These are phyloP conservation scores for Aspergillus indologenus DNA, from an alignment of 495 filamentous ascomycete genomes.

Conservation along the genomic window DNA sequence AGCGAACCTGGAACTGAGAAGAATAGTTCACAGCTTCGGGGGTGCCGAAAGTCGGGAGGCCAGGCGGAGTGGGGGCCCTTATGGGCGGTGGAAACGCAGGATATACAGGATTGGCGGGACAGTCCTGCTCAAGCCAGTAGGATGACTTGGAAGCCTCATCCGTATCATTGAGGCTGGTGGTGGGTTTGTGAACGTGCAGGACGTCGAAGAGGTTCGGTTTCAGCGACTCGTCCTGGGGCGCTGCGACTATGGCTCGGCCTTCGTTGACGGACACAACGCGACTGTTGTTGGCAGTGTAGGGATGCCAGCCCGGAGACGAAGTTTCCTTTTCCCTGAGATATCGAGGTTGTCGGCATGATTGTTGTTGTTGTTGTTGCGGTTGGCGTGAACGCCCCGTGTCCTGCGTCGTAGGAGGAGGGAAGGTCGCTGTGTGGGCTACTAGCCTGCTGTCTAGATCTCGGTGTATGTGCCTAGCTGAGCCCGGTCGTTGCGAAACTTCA, in stretches of 20 bases:
- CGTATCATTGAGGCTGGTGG: conserved; percentile 23
- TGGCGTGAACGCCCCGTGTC: not conserved
- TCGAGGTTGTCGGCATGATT: conserved; percentile 8
- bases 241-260: conserved; percentile 8
- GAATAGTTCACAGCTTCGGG: conserved; percentile 40
- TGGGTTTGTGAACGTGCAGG: conserved; percentile 18
- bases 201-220: conserved; percentile 16
- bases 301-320: conserved; percentile 13
- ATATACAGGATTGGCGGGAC: conserved; percentile 28
- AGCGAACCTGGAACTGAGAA: conserved; percentile 23
- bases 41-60: conserved; percentile 46
- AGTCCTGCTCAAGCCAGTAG: conserved; percentile 26
- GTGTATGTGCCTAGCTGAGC: conserved; percentile 10
- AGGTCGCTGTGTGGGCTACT: conserved; percentile 36
- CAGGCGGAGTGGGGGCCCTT: conserved; percentile 44
- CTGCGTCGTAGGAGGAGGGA: conserved; percentile 22
- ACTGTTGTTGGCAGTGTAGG: conserved; percentile 21
- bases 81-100: conserved; percentile 41
- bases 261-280: conserved; percentile 6
- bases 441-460: conserved; percentile 25
- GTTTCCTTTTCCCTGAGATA: not conserved
- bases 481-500: conserved; percentile 9
- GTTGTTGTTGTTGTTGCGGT: too few relatives aligned
- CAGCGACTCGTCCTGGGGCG: conserved; percentile 11
- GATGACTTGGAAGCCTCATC: conserved; percentile 11